Conservation (phyloP, 441 rosid genomes). For the Mallotus japonicus region DNA sequence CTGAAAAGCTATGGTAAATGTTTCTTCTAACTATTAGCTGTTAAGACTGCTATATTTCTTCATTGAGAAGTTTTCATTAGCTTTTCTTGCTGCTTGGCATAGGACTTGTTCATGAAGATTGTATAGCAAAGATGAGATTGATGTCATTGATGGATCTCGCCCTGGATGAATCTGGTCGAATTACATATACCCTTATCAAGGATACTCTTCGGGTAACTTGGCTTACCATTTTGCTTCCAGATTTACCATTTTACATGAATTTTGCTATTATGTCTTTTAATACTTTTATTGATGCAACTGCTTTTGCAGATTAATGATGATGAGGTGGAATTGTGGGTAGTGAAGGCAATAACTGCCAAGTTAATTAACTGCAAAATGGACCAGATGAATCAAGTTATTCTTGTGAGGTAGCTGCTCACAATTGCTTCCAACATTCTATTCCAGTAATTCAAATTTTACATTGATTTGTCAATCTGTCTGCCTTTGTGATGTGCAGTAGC, state of each 20-base stretch:
- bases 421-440: not conserved
- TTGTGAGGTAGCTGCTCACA: slow-evolving; percentile 54
- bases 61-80: not conserved
- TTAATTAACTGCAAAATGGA: slow-evolving; percentile 88
- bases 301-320: slow-evolving; percentile 59
- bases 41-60: too few relatives aligned
- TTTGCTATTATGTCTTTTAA: slow-evolving; percentile 2
- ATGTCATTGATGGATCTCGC: slow-evolving; percentile 90
- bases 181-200: slow-evolving; percentile 67
- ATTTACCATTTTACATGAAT: not conserved
- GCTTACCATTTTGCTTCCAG: slow-evolving; percentile 8
- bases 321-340: slow-evolving; percentile 94
- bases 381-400: slow-evolving; percentile 85
- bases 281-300: slow-evolving; percentile 24
- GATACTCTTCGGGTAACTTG: slow-evolving; percentile 68
- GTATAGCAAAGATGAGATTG: slow-evolving; percentile 85
- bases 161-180: slow-evolving; percentile 65
- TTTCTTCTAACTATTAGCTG: not conserved
- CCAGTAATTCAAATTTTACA: not conserved
- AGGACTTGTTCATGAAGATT: slow-evolving; percentile 96
- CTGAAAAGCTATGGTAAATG: slow-evolving; percentile 69
- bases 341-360: slow-evolving; percentile 81
- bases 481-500: slow-evolving; percentile 46
- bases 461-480: not conserved
- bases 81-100: slow-evolving; percentile 20